Percentiles rank a stretch among this genome's conserved stretches.
phyloP scores from a whole-genome alignment of 139 green algal genomes.

The Pleodorina starrii region DNA sequence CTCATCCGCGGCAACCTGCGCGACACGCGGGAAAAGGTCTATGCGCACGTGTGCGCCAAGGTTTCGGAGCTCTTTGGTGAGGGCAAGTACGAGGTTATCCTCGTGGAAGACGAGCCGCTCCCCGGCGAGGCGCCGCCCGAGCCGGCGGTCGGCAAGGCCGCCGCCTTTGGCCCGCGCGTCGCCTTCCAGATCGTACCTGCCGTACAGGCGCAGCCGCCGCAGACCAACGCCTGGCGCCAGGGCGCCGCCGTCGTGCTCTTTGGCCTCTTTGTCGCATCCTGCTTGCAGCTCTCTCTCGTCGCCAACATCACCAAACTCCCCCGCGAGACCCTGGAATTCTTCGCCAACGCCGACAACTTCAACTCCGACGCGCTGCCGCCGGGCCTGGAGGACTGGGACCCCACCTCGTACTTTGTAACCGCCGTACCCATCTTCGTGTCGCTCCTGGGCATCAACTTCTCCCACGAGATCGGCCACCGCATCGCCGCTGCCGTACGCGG shows the following conservation, averaged over 20 bases:
- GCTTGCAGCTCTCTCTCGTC: constrained; percentile 82
- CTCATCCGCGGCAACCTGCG: constrained; percentile 91
- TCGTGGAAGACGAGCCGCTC: constrained; percentile 85
- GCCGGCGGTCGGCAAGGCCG: constrained; percentile 16
- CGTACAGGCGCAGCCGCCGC: constrained; percentile 68
- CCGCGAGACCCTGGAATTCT: constrained; percentile 86
- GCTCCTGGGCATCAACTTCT: constrained; percentile 75
- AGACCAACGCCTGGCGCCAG: constrained; percentile 77
- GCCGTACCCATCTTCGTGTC: constrained; percentile 74
- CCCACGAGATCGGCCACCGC: constrained; percentile 87
- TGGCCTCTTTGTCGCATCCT: constrained; percentile 78
- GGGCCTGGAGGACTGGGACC: constrained; percentile 82
- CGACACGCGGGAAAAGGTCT: constrained; percentile 66
- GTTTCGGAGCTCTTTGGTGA: constrained; percentile 65
- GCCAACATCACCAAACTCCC: constrained; percentile 86
- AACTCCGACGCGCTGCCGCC: constrained; percentile 76
- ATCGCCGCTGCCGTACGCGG: constrained; percentile 50
- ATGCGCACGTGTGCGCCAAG: constrained; percentile 50
- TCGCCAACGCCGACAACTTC: constrained; percentile 81
- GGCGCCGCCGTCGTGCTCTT: constrained; percentile 75
- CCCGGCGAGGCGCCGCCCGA: constrained; percentile 46
- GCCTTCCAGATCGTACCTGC: constrained; percentile 84
- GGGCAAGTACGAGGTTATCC: constrained; percentile 87
- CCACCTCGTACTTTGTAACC: constrained; percentile 81
- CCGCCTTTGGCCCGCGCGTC: constrained; percentile 57